Evolutionary conservation across 1,284 basidiomycete genomes (phyloP), one percentile per base, ranked within the genome.

Genomic region (Lentinus polychrous): DNA sequence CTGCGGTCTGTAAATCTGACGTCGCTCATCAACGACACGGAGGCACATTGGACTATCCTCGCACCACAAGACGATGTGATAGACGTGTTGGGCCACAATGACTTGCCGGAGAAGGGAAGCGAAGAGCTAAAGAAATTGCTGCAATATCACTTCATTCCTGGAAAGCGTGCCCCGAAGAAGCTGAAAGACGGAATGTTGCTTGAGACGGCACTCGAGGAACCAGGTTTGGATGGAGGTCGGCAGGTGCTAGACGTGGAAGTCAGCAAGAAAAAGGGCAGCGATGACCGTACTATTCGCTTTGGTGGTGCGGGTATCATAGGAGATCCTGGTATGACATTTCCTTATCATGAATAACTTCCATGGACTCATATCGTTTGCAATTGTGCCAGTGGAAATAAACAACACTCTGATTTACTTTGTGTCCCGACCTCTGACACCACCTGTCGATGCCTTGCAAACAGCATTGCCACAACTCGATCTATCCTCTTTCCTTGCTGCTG

Each of bases 31-130:
- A 91, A 95, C 54, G 76, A 86, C 58, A 83, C 83, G 11, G 75
- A 86, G 20, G 62, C 75, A 3, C 65, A 78, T 50, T 81, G 86
- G 65, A 94, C 92, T 0, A 87, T 94, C 48, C 79, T 99, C 32
- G 95, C 94, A 0, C 93, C 93, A 0, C 76, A 78, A 35, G 92
- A 98, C 65, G 91, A 96, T 50, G 89, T 94, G 3, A 68, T 98
- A 20, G 71, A 72, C 15, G 51, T 83, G 15, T 76, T 78, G 48
- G 70, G 73, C 23, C 66, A 71, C 44, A 71, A 68, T 10, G 70
- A 74, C 10, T 63, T 91, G 23, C 87, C 88, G 2, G 71, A 79
- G 50, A 67, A 66, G 34, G 89, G 88, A 7, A 81, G 73, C 31
- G 71, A 76, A 14, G 85, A 86, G 49, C 67, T 93, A 52, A 81